Evolutionary conservation across 2,329 filamentous ascomycete genomes (phyloP).

Genomic region (Akanthomyces uredinophilus): DNA sequence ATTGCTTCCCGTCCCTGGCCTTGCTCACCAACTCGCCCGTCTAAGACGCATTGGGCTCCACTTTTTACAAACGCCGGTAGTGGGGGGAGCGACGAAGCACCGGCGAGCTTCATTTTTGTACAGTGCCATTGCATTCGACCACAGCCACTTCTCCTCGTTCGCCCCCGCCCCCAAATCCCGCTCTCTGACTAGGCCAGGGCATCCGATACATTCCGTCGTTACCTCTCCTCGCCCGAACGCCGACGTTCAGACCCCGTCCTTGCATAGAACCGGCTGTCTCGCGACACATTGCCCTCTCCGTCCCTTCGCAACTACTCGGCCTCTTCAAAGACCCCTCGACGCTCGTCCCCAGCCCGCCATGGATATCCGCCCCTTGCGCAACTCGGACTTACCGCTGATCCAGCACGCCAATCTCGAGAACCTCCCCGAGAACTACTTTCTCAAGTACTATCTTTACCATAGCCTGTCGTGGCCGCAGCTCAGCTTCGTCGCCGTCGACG

Average conservation of each 20-base stretch:
- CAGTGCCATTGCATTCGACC: background rate
- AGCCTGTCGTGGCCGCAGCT: constrained; percentile 97
- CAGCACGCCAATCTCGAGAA: constrained; percentile 99
- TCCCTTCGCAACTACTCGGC: background rate
- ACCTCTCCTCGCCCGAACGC: background rate
- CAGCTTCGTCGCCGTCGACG: constrained; percentile 92
- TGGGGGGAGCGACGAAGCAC: background rate
- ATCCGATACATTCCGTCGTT: background rate
- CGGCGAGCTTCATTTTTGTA: constrained; percentile 2
- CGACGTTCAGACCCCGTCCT: background rate
- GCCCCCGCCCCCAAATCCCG: background rate
- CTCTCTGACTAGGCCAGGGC: background rate
- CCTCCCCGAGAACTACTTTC: constrained; percentile 98
- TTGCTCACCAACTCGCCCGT: background rate
- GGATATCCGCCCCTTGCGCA: constrained; percentile 84
- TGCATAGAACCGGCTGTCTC: background rate
- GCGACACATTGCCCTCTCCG: background rate
- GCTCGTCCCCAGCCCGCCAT: constrained; percentile 41
- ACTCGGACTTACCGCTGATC: constrained; percentile 82
- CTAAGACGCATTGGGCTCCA: constrained; percentile 61
- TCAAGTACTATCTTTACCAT: constrained; percentile 99
- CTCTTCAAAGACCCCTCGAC: background rate
- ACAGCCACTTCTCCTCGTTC: background rate
- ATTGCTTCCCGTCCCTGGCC: background rate
- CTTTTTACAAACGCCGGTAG: constrained; percentile 25